phyloP scores from a whole-genome alignment of 164 flowering plant genomes.

The Santalum album region DNA sequence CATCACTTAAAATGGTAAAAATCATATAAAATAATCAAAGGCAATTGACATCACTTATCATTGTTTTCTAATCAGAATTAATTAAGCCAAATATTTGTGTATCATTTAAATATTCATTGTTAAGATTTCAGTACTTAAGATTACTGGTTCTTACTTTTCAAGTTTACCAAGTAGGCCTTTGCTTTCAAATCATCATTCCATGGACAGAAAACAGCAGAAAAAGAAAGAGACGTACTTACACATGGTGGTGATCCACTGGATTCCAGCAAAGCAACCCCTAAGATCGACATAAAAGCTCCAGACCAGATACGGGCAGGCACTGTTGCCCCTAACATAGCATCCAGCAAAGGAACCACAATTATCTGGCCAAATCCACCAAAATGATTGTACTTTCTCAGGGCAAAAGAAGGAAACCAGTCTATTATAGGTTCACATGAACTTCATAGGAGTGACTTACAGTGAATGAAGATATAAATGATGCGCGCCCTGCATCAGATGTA shows the following conservation, averaged over 20 bases:
- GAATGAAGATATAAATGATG: conserved; percentile 69
- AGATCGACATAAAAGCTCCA: conserved; percentile 67
- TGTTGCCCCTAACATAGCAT: conserved; percentile 69
- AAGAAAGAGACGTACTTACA: conserved; percentile 32
- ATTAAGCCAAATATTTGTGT: too few relatives aligned
- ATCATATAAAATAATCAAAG: too few relatives aligned
- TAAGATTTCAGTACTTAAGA: too few relatives aligned
- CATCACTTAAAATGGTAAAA: too few relatives aligned
- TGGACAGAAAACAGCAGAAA: neutral
- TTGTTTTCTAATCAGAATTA: too few relatives aligned
- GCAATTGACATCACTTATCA: too few relatives aligned
- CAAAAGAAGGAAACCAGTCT: too few relatives aligned
- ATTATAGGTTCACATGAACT: neutral
- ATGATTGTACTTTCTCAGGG: neutral
- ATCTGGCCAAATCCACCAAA: conserved; percentile 39
- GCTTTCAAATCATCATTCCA: too few relatives aligned
- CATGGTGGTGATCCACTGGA: conserved; percentile 90
- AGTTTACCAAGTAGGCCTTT: too few relatives aligned
- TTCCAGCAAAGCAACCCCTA: conserved; percentile 75
- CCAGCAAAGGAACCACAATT: conserved; percentile 70
- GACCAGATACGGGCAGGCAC: conserved; percentile 68
- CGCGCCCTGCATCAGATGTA: conserved; percentile 89
- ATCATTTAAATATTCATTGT: too few relatives aligned
- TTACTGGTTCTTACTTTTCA: too few relatives aligned
- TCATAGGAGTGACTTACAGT: conserved; percentile 39